These are phyloP conservation scores for Eucalyptus regnans DNA, from an alignment of 345 rosid genomes.

Conservation along the genomic window DNA sequence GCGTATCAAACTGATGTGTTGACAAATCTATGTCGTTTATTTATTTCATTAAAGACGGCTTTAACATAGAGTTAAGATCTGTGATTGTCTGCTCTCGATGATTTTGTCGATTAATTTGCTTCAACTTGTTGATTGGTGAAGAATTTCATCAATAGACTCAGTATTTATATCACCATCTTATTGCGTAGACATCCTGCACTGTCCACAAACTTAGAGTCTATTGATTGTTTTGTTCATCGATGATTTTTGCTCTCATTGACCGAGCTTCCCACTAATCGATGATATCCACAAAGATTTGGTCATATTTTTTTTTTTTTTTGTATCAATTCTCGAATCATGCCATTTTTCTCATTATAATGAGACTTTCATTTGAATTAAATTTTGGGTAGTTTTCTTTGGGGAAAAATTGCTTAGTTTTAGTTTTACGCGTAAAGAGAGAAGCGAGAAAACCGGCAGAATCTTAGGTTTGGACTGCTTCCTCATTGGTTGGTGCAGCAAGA, in stretches of 20 bases:
- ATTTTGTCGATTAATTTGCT: neutral
- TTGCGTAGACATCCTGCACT: neutral
- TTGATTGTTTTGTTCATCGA: neutral
- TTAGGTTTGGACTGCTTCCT: neutral
- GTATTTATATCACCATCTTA: neutral
- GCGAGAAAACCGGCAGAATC: neutral
- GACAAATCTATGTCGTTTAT: neutral
- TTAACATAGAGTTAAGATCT: neutral
- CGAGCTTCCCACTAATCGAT: neutral
- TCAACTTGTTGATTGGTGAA: accelerated
- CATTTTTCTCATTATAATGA: neutral
- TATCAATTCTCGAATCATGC: neutral
- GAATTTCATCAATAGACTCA: neutral
- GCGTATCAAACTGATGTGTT: accelerated
- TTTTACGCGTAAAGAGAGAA: neutral
- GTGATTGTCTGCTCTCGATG: accelerated
- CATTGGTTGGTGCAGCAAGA: neutral
- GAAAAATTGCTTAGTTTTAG: neutral
- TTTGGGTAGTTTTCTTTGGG: neutral
- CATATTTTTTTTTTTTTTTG: neutral
- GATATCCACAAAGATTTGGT: neutral
- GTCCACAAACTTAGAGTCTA: neutral
- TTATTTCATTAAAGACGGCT: accelerated
- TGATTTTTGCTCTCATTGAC: neutral
- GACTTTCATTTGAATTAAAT: too few species aligned